phyloP scores from a whole-genome alignment of 2,329 filamentous ascomycete genomes.

The Fusarium solani-melongenae region DNA sequence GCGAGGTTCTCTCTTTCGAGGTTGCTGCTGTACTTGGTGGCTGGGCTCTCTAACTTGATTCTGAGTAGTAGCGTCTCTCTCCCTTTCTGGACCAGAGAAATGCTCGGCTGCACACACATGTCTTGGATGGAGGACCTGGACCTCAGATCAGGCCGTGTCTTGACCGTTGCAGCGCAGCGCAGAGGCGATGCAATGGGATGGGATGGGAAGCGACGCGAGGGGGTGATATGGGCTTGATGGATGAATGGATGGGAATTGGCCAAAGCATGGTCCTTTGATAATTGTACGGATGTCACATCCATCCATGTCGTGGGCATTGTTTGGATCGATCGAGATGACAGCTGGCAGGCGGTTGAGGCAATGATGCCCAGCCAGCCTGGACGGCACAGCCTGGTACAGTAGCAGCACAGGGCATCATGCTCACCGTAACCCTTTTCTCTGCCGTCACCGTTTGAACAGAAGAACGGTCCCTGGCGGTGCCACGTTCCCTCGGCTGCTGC shows the following conservation, averaged over 20 bases:
- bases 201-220: constrained; percentile 24
- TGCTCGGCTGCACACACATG: constrained; percentile 18
- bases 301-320: not conserved
- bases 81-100: constrained; percentile 14
- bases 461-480: constrained; percentile 33
- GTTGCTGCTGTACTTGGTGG: not conserved
- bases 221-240: not conserved
- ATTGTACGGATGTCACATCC: not conserved
- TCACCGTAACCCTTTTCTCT: not conserved
- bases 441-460: not conserved
- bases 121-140: constrained; percentile 11
- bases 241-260: constrained; percentile 8
- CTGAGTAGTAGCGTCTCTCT: constrained; percentile 2
- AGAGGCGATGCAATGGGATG: not conserved
- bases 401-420: not conserved
- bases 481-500: constrained; percentile 34
- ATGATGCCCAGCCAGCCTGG: not conserved
- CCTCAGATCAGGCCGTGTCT: constrained; percentile 7
- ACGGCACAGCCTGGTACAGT: not conserved
- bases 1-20: constrained; percentile 7
- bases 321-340: not conserved
- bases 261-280: not conserved
- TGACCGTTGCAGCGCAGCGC: not conserved
- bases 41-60: constrained; percentile 5
- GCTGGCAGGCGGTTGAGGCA: not conserved